A percentile compares a stretch with the other conserved stretches of the same genome.
These are phyloP conservation scores for Dioszegia aurantiaca DNA, from an alignment of 768 basidiomycete genomes.

Conservation along the genomic window DNA sequence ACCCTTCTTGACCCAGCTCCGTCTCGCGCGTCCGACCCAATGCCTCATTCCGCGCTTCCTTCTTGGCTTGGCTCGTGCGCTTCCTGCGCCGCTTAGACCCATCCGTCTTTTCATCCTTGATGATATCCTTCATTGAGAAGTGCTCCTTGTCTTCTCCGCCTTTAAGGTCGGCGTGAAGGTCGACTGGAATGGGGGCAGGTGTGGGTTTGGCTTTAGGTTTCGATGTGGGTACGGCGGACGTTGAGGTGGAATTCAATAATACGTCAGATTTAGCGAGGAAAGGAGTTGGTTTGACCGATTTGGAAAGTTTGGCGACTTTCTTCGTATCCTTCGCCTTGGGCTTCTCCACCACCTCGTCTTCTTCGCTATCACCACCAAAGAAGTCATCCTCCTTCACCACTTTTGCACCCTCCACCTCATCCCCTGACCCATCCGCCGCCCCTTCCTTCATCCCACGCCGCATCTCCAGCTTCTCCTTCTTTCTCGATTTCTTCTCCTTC, in stretches of 20 bases:
- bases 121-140: slow-evolving; percentile 83
- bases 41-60: slow-evolving; percentile 56
- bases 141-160: slow-evolving; percentile 40
- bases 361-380: slow-evolving; percentile 60
- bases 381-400: slow-evolving; percentile 64
- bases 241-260: too few species aligned
- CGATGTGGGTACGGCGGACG: slow-evolving; percentile 5
- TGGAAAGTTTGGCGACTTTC: too few species aligned
- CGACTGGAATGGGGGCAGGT: background rate
- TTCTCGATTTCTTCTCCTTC: slow-evolving; percentile 79
- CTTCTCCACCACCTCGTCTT: slow-evolving; percentile 49
- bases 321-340: background rate
- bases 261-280: too few species aligned
- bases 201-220: background rate
- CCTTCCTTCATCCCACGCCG: slow-evolving; percentile 31
- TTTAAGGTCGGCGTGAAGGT: slow-evolving; percentile 5
- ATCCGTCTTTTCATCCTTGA: slow-evolving; percentile 76
- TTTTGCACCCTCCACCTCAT: slow-evolving; percentile 11
- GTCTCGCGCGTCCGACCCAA: slow-evolving; percentile 55
- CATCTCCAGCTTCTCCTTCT: slow-evolving; percentile 66
- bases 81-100: slow-evolving; percentile 56
- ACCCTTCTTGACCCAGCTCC: slow-evolving; percentile 64
- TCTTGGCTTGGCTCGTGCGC: slow-evolving; percentile 54
- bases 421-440: slow-evolving; percentile 29
- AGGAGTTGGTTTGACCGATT: too few species aligned